phyloP scores from a whole-genome alignment of 768 basidiomycete genomes.

The Russula ochroleuca region DNA sequence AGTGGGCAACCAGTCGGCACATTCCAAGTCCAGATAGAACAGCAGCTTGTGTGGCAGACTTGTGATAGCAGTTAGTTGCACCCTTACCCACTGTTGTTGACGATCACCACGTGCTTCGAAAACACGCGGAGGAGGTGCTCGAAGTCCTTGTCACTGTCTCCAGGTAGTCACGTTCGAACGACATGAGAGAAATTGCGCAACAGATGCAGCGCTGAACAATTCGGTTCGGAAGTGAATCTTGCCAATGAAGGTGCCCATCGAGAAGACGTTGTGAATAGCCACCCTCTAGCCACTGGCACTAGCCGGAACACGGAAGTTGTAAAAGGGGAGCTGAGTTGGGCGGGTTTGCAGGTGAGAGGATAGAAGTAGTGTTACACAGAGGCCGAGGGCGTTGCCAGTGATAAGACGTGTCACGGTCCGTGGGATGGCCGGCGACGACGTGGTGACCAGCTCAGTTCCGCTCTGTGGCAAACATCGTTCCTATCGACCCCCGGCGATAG shows the following conservation, averaged over 20 bases:
- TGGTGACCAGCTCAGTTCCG: constrained; percentile 18
- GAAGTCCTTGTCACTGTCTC: constrained; percentile 3
- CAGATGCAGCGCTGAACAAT: background rate
- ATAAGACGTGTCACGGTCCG: constrained; percentile 9
- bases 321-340: background rate
- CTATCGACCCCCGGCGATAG: constrained; percentile 21
- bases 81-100: background rate
- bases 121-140: background rate
- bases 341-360: background rate
- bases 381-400: background rate
- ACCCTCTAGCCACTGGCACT: background rate
- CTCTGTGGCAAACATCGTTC: constrained; percentile 13
- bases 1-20: background rate
- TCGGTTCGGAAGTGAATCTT: background rate
- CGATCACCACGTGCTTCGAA: background rate
- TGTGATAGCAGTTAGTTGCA: background rate
- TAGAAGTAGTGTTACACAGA: background rate
- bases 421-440: background rate
- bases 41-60: background rate
- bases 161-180: background rate
- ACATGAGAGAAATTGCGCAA: background rate
- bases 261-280: background rate
- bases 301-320: background rate
- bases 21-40: background rate
- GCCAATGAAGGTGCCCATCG: background rate